Base-by-base conservation (phyloP, 345 rosid genomes). In the Mangifera indica region DNA sequence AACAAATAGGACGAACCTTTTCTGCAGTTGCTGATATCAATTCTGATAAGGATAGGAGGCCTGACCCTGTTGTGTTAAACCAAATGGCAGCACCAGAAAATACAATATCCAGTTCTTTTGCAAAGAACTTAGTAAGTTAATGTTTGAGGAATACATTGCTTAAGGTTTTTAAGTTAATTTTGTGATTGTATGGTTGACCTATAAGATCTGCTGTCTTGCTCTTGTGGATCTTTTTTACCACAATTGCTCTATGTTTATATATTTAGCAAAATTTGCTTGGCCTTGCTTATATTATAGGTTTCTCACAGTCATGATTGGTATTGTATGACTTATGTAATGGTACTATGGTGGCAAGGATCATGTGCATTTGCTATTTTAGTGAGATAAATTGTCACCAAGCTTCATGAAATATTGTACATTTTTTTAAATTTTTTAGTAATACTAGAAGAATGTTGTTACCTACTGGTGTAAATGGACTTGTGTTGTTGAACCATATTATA, bases 21-120 rank as follows among this genome's bases (percentile, higher is more conserved):
- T 58, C 57, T 79, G 67, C 89, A 92, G 98, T 85, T 80, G 72
- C 72, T 37, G 75, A 81, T 71, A 74, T 72, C 75, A 79, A 52
- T 70, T 44, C 49, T 60, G 79, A 81, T 54, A 73, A 72, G 75
- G 79, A 68, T 52, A 68, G 79, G 68, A 67, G 60, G 72, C 85
- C 4, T 81, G 84, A 73, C 3, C 74, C 54, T 71, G 78, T 70
- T 66, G 26, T 78, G 64, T 71, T 82, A 49, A 70, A 68, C 26
- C 82, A 81, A 77, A 76, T 70, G 45, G 71, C 44, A 58, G 74
- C 73, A 12, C 64, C 74, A 74, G 74, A 78, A 72, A 74, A 75
- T 69, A 66, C 71, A 67, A 79, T 18, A 66, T 52, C 81, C 44
- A 74, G 73, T 69, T 64, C 63, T 74, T 68, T 83, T 25, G 73